A percentile compares a stretch with the other conserved stretches of the same genome.
phyloP scores from a whole-genome alignment of 2,329 filamentous ascomycete genomes.

The Calonectria honghensis region DNA sequence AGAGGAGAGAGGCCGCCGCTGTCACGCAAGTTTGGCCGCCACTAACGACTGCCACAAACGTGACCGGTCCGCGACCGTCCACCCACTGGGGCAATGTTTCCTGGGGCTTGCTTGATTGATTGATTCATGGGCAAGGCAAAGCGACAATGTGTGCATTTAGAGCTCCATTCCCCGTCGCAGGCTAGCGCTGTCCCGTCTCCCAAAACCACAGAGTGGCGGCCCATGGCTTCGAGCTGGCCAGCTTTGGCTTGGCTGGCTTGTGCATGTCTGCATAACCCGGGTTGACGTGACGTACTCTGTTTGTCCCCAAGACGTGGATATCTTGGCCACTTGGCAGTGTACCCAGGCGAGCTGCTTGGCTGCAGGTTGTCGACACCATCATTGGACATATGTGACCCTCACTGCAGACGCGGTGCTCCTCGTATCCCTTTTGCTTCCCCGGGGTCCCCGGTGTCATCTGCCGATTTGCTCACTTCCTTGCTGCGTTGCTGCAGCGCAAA shows the following conservation, averaged over 20 bases:
- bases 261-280: conserved; percentile 6
- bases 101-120: background rate
- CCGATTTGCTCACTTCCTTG: conserved; percentile 3
- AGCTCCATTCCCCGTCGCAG: background rate
- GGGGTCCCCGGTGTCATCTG: conserved; percentile 21
- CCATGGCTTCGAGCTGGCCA: conserved; percentile 11
- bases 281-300: background rate
- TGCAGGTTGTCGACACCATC: background rate
- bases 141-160: background rate
- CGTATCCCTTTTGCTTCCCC: conserved; percentile 24
- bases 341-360: conserved; percentile 1
- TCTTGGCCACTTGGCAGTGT: conserved; percentile 28
- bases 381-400: conserved; percentile 28
- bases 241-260: conserved; percentile 11
- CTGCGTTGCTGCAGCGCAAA: background rate
- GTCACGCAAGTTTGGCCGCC: background rate
- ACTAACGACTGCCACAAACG: background rate
- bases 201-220: conserved; percentile 15
- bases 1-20: background rate
- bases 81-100: background rate
- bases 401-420: conserved; percentile 19
- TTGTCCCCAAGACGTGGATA: background rate
- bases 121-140: background rate
- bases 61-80: background rate
- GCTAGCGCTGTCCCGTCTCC: background rate